These are phyloP conservation scores for Balakata baccata DNA, from an alignment of 345 rosid species.

Conservation along the genomic window DNA sequence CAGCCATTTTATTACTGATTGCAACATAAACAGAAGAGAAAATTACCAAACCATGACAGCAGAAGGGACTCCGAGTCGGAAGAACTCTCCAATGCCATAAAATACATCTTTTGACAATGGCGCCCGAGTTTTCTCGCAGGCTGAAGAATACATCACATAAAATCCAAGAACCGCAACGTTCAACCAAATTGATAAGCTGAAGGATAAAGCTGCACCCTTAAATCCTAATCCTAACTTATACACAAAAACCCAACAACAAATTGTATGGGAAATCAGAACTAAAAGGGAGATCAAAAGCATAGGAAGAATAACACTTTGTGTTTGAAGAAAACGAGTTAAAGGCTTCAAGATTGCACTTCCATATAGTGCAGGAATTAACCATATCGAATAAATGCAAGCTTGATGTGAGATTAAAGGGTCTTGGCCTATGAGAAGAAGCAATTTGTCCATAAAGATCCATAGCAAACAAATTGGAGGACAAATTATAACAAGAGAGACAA, in stretches of 20 bases:
- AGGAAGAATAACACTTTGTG: constrained; percentile 18
- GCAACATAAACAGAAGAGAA: background rate
- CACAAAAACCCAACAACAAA: constrained; percentile 6
- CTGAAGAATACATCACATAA: constrained; percentile 9
- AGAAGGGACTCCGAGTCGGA: constrained; percentile 19
- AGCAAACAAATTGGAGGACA: constrained; percentile 15
- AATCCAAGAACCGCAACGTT: constrained; percentile 13
- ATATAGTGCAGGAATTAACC: constrained; percentile 22
- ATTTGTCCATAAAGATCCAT: constrained; percentile 20
- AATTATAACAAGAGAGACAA: constrained; percentile 8
- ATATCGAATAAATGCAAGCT: constrained; percentile 18
- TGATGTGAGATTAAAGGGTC: constrained; percentile 12
- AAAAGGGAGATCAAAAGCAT: constrained; percentile 18
- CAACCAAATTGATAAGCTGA: constrained; percentile 21
- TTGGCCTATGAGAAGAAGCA: constrained; percentile 17
- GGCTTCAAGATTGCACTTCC: constrained; percentile 22
- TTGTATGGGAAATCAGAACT: constrained; percentile 5
- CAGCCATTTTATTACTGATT: no score
- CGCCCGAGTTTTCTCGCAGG: constrained; percentile 15
- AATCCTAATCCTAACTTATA: constrained; percentile 15
- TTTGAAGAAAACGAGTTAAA: constrained; percentile 22
- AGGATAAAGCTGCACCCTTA: constrained; percentile 18
- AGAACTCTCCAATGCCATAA: constrained; percentile 9
- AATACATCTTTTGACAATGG: constrained; percentile 13
- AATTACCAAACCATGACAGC: constrained; percentile 27